Evolutionary conservation across 306 rosid genomes (phyloP).

Genomic region (Herpetospermum pedunculosum): DNA sequence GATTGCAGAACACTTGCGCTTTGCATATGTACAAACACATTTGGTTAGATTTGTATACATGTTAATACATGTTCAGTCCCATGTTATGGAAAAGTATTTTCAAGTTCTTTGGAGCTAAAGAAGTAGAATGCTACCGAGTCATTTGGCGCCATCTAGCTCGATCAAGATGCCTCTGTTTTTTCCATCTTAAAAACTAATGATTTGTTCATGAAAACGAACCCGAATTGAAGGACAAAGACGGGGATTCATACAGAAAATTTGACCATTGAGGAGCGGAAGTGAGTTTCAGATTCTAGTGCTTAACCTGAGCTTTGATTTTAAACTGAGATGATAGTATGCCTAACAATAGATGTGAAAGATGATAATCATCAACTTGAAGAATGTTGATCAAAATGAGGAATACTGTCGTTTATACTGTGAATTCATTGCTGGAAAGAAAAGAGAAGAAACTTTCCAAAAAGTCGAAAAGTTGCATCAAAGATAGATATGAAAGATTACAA

Average conservation of each 20-base stretch:
- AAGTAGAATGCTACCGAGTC: neutral
- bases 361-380: neutral
- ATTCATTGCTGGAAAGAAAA: neutral
- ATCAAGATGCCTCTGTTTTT: neutral
- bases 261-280: neutral
- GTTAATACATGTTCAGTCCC: neutral
- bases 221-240: too few species aligned
- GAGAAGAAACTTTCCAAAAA: neutral
- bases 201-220: neutral
- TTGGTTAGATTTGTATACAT: neutral
- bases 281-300: neutral
- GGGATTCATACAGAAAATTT: neutral
- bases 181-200: neutral
- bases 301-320: neutral
- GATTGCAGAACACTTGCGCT: neutral
- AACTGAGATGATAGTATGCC: neutral
- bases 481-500: neutral
- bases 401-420: too few species aligned
- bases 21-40: slow-evolving; percentile 5
- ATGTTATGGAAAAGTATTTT: neutral
- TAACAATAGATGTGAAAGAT: neutral
- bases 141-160: neutral
- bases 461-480: neutral
- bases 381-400: neutral
- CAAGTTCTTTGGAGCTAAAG: neutral